Conservation (phyloP, 192 early-diverging fungal species). For the Cetraspora pellucida region DNA sequence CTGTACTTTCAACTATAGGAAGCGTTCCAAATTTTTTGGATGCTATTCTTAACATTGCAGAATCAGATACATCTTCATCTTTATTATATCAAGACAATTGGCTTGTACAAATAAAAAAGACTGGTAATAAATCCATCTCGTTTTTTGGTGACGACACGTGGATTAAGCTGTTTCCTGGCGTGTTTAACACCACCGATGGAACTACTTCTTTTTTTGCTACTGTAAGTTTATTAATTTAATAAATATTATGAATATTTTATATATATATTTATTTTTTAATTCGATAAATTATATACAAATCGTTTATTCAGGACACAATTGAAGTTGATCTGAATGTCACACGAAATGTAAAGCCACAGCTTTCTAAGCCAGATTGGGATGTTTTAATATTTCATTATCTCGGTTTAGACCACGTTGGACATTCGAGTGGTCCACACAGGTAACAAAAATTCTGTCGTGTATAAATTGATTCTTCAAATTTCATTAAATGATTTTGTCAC, state of each 20-base stretch:
- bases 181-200: constrained; percentile 63
- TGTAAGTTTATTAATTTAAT: constrained; percentile 59
- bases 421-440: constrained; percentile 62
- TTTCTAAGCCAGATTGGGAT: constrained; percentile 64
- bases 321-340: constrained; percentile 79
- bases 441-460: too few relatives aligned
- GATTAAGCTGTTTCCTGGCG: constrained; percentile 80
- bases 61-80: constrained; percentile 65
- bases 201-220: constrained; percentile 70
- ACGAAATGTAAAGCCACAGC: constrained; percentile 60
- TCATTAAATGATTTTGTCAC: background rate
- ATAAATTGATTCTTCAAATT: too few relatives aligned
- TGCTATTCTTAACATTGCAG: constrained; percentile 80
- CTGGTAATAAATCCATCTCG: constrained; percentile 56
- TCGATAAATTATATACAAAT: background rate
- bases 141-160: constrained; percentile 98
- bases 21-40: constrained; percentile 82
- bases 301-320: constrained; percentile 61
- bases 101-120: constrained; percentile 61
- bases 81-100: constrained; percentile 72
- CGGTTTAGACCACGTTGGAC: constrained; percentile 84
- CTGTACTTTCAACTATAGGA: constrained; percentile 34
- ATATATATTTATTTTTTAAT: too few relatives aligned
- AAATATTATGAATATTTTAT: background rate
- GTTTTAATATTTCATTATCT: constrained; percentile 77